Evolutionary conservation across 2,329 filamentous ascomycete species (phyloP).

Genomic region (Colletotrichum sp.): DNA sequence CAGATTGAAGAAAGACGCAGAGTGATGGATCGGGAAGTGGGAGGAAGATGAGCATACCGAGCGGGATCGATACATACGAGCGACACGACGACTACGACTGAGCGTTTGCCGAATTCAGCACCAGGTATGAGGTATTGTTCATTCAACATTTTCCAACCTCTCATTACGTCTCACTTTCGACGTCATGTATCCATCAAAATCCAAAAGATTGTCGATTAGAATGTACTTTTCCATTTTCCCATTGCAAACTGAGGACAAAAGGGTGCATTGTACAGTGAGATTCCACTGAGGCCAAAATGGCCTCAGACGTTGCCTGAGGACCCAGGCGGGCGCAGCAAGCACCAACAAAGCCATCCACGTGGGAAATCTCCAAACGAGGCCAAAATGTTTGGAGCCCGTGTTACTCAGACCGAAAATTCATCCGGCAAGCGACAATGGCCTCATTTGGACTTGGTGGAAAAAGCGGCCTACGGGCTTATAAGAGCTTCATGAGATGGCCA

Average conservation of each 20-base stretch:
- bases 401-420: neutral
- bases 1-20: neutral
- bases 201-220: neutral
- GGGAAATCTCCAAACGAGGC: neutral
- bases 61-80: neutral
- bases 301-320: neutral
- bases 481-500: neutral
- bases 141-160: neutral
- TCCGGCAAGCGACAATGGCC: neutral
- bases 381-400: neutral
- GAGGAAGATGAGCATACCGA: neutral
- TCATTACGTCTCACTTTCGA: neutral
- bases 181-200: neutral
- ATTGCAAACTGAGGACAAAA: neutral
- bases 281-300: neutral
- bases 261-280: neutral
- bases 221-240: neutral
- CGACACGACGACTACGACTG: neutral
- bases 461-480: neutral
- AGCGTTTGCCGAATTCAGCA: neutral
- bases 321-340: neutral
- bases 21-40: neutral
- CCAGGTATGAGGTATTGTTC: neutral
- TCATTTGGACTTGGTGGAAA: neutral
- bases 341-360: neutral